phyloP scores from a whole-genome alignment of 1,284 basidiomycete species.

The Fomitopsis betulina region DNA sequence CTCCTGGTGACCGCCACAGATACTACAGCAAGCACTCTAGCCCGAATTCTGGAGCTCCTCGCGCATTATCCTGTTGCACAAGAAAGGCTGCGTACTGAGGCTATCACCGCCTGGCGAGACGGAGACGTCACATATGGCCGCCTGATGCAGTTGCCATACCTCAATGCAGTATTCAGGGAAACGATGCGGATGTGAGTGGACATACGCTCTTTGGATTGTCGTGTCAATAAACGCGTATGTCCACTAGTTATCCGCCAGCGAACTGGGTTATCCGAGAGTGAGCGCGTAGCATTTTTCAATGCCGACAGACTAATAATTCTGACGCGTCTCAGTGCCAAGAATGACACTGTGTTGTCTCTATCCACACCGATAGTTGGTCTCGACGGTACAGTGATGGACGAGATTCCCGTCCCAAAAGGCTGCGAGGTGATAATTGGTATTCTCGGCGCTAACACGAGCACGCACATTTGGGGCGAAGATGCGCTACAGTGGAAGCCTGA shows the following conservation, averaged over 20 bases:
- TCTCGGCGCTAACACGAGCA: conserved; percentile 37
- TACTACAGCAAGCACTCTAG: not conserved
- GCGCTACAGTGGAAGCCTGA: conserved; percentile 43
- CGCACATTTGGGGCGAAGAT: conserved; percentile 53
- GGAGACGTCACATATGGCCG: conserved; percentile 11
- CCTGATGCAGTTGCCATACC: conserved; percentile 13
- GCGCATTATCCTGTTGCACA: conserved; percentile 3
- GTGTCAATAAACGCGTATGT: not conserved
- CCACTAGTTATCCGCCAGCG: not conserved
- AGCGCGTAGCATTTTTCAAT: not conserved
- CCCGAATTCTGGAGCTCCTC: not conserved
- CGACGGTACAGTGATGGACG: conserved; percentile 30
- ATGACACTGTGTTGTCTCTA: conserved; percentile 18
- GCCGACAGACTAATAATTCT: not conserved
- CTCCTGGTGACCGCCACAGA: not conserved
- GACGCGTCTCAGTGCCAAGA: conserved; percentile 13
- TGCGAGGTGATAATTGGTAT: conserved; percentile 45
- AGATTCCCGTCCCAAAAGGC: conserved; percentile 40
- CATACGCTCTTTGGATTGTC: no score
- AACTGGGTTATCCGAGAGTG: not conserved
- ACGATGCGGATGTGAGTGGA: conserved; percentile 16
- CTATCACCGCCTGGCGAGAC: not conserved
- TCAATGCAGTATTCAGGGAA: conserved; percentile 15
- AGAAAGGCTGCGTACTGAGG: conserved; percentile 3
- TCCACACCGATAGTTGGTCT: conserved; percentile 16